phyloP scores from a whole-genome alignment of 2,329 filamentous ascomycete species.

The Diplodia intermedia region DNA sequence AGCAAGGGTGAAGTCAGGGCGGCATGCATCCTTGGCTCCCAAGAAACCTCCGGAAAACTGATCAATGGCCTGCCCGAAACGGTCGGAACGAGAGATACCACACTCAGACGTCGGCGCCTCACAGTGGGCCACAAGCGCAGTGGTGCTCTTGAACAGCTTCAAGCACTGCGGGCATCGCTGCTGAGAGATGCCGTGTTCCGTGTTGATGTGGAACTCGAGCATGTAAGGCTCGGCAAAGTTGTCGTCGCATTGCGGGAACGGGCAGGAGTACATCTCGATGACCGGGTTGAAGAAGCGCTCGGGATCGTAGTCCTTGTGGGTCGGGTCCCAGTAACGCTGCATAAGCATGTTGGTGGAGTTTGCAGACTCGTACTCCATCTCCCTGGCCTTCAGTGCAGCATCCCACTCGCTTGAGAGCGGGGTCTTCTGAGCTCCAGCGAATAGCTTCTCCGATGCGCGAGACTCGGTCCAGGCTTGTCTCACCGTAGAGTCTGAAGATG shows the following conservation, averaged over 20 bases:
- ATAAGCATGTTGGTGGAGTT: slow-evolving; percentile 49
- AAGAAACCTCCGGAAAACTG: slow-evolving; percentile 54
- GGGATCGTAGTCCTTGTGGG: slow-evolving; percentile 56
- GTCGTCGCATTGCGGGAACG: slow-evolving; percentile 60
- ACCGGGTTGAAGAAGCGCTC: slow-evolving; percentile 56
- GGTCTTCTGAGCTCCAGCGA: slow-evolving; percentile 45
- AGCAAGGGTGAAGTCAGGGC: slow-evolving; percentile 38
- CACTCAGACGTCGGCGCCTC: slow-evolving; percentile 45
- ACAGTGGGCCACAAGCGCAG: slow-evolving; percentile 50
- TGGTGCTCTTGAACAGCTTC: slow-evolving; percentile 49
- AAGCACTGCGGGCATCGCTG: slow-evolving; percentile 51
- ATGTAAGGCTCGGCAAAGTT: slow-evolving; percentile 35
- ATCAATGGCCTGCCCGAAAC: slow-evolving; percentile 48
- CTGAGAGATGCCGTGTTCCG: slow-evolving; percentile 45
- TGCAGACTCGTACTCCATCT: slow-evolving; percentile 40
- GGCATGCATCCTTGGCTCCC: slow-evolving; percentile 41
- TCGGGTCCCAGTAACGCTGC: slow-evolving; percentile 58
- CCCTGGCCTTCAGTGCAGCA: slow-evolving; percentile 40
- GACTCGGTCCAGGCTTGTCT: slow-evolving; percentile 2
- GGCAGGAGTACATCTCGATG: slow-evolving; percentile 60
- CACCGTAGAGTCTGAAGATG: neutral
- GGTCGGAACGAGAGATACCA: slow-evolving; percentile 45
- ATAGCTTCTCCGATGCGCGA: slow-evolving; percentile 38
- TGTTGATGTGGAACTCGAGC: slow-evolving; percentile 48
- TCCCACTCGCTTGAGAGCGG: slow-evolving; percentile 41